phyloP scores from a whole-genome alignment of 2,329 filamentous ascomycete genomes.

The Fonsecaea monophora region DNA sequence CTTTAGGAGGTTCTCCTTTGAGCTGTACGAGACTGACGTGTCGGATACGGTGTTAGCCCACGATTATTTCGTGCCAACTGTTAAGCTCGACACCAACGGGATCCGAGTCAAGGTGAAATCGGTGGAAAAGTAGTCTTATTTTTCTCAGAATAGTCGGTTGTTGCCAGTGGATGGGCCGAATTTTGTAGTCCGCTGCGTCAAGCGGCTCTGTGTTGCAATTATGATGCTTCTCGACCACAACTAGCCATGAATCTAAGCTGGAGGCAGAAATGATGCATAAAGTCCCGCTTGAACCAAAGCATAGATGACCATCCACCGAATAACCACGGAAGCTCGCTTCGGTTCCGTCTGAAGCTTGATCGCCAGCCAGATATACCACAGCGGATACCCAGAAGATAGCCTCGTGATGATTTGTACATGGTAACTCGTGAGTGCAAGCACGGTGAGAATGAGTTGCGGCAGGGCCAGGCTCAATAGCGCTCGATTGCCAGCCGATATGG shows the following conservation, averaged over 20 bases:
- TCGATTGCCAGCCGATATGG: constrained; percentile 22
- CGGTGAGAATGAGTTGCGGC: constrained; percentile 73
- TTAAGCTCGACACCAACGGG: constrained; percentile 39
- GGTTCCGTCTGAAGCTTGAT: constrained; percentile 17
- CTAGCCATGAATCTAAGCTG: constrained; percentile 65
- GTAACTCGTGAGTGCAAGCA: constrained; percentile 77
- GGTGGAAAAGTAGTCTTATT: constrained; percentile 7
- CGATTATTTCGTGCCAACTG: constrained; percentile 40
- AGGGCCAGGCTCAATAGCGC: constrained; percentile 64
- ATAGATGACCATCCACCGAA: constrained; percentile 80
- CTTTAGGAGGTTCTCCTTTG: constrained; percentile 43
- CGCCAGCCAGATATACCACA: constrained; percentile 83
- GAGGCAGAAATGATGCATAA: constrained; percentile 89
- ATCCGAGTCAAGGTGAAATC: constrained; percentile 37
- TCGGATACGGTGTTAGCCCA: constrained; percentile 42
- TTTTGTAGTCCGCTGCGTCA: background rate
- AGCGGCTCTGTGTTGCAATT: background rate
- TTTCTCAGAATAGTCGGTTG: background rate
- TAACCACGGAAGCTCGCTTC: constrained; percentile 46
- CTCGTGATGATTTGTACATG: constrained; percentile 95
- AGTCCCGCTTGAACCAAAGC: constrained; percentile 80
- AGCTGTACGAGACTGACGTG: constrained; percentile 44
- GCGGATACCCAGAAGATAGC: constrained; percentile 82
- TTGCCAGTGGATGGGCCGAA: too few species aligned
- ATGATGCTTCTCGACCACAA: background rate